Conservation (phyloP, 2,329 filamentous ascomycete species). For the Fusarium sacchari region DNA sequence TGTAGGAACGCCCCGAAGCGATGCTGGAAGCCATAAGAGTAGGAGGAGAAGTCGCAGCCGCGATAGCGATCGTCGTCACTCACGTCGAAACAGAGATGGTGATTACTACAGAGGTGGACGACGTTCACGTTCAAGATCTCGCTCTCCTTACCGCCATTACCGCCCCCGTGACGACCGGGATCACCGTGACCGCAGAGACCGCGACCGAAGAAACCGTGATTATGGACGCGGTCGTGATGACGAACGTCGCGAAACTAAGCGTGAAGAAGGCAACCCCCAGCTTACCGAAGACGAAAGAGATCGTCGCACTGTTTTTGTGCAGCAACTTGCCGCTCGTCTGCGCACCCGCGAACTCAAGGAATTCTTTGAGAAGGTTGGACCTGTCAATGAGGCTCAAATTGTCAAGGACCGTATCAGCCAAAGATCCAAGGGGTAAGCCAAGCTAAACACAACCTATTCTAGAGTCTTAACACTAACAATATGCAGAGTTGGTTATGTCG, state of each 20-base stretch:
- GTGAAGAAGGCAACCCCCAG: conserved; percentile 69
- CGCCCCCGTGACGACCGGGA: conserved; percentile 65
- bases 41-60: conserved; percentile 82
- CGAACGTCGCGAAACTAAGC: conserved; percentile 54
- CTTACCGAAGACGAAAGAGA: conserved; percentile 96
- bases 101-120: conserved; percentile 71
- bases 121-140: conserved; percentile 74
- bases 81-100: conserved; percentile 77
- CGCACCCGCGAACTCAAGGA: conserved; percentile 91
- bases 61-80: conserved; percentile 78
- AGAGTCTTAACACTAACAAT: conserved; percentile 43
- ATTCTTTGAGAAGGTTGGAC: conserved; percentile 95
- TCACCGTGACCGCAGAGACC: conserved; percentile 61
- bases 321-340: conserved; percentile 94
- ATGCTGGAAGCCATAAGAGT: conserved; percentile 83
- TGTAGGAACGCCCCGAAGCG: conserved; percentile 76
- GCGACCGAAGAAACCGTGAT: conserved; percentile 63
- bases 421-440: conserved; percentile 90
- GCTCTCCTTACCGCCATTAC: conserved; percentile 73
- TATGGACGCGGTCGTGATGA: conserved; percentile 66
- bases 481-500: conserved; percentile 94
- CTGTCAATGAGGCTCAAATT: conserved; percentile 97
- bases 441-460: background rate
- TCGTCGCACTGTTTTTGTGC: conserved; percentile 95
- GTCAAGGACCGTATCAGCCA: conserved; percentile 97